Evolutionary conservation across 805 yeast species (phyloP), one percentile per base, ranked within the genome.

Genomic region (Suhomyces pyralidae): DNA sequence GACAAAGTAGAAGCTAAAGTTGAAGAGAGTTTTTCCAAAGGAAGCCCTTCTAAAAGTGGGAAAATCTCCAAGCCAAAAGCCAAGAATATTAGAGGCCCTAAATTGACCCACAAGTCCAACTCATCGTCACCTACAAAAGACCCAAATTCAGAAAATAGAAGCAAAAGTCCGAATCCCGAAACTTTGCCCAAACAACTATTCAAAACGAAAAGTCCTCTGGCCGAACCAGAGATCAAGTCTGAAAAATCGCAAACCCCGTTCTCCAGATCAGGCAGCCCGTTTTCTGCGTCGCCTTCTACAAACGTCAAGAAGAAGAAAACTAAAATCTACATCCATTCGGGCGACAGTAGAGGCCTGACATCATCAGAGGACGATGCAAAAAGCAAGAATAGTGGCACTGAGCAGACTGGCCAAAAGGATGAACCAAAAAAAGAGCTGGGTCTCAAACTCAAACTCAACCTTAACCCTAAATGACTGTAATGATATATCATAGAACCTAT

Each of bases 311-410:
- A 63, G 58, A 64, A 61, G 48, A 68, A 66, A 58, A 52, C 61
- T 6, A 67, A 65, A 50, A 62, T 67, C 20, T 68, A 68, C 57
- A 63, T 68, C 20, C 73, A 67, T 34, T 51, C 61, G 3, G 55
- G 50, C 2, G 52, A 47, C 26, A 54, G 58, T 17, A 48, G 40
- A 22, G 42, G 57, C 49, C 53, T 17, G 56, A 54, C 38, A 26
- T 52, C 54, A 3, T 36, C 54, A 46, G 54, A 26, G 19, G 26
- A 55, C n/a, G 53, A 52, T 14, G 38, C 28, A 9, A 43, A 25
- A 40, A 40, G n/a, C 24, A 46, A 49, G 14, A 44, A 24, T 8
- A 50, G 24, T 36, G 20, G 12, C 40, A 5, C 42, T n/a, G 42
- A 38, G 42, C 42, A 38, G 17, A 32, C 36, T n/a, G 14, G 38